Percentiles rank a stretch among this genome's conserved stretches.
Evolutionary conservation across 2,329 filamentous ascomycete genomes (phyloP).

Genomic region (Stagonosporopsis rhizophila): DNA sequence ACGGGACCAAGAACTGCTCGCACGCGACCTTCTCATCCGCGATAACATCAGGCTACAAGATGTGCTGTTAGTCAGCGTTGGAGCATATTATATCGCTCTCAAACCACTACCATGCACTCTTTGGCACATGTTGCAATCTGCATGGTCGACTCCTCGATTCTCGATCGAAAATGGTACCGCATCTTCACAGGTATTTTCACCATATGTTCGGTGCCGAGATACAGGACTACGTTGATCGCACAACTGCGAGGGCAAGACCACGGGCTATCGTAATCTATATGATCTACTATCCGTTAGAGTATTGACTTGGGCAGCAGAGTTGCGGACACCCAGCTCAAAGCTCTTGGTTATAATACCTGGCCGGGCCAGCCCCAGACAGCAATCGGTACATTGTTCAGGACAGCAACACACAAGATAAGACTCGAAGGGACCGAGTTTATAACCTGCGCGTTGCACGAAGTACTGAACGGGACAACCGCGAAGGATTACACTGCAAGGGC

Average conservation of each 20-base stretch:
- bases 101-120: conserved; percentile 38
- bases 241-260: conserved; percentile 41
- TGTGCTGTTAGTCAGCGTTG: conserved; percentile 46
- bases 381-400: conserved; percentile 43
- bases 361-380: conserved; percentile 43
- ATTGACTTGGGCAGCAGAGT: conserved; percentile 33
- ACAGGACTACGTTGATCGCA: conserved; percentile 35
- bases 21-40: conserved; percentile 46
- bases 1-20: conserved; percentile 34
- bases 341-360: conserved; percentile 40
- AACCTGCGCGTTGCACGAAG: conserved; percentile 43
- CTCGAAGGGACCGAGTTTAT: conserved; percentile 41
- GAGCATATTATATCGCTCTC: conserved; percentile 48
- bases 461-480: conserved; percentile 39
- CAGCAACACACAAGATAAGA: conserved; percentile 36
- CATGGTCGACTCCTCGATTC: conserved; percentile 36
- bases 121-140: conserved; percentile 42
- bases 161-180: conserved; percentile 36
- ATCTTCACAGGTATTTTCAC: conserved; percentile 38
- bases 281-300: conserved; percentile 50
- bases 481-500: conserved; percentile 46
- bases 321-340: conserved; percentile 43
- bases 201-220: conserved; percentile 39
- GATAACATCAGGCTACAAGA: conserved; percentile 42
- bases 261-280: conserved; percentile 47